A percentile compares a stretch with the other conserved stretches of the same genome.
Evolutionary conservation across 257 asterid genomes (phyloP).

Genomic region (Nicotiana tabacum): DNA sequence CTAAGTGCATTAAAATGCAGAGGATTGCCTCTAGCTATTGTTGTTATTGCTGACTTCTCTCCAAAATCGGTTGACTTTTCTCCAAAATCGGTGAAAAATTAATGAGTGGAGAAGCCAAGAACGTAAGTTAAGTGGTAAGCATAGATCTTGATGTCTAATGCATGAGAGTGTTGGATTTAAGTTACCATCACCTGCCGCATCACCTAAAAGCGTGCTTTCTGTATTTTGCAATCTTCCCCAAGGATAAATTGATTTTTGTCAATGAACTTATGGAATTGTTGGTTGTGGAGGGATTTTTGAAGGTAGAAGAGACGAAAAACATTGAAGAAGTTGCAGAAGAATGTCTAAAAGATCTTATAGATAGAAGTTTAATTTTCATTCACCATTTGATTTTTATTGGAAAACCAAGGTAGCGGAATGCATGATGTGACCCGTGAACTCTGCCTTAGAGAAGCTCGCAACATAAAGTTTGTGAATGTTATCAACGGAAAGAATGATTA

Average conservation of each 20-base stretch:
- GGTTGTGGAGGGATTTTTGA: background rate
- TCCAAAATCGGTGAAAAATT: background rate
- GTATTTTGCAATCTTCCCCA: background rate
- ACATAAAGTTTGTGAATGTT: background rate
- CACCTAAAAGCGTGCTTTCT: slow-evolving; percentile 4
- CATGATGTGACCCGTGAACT: slow-evolving; percentile 11
- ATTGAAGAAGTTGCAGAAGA: slow-evolving; percentile 5
- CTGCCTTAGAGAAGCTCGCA: background rate
- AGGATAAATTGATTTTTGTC: slow-evolving; percentile 3
- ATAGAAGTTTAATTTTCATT: background rate
- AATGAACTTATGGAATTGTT: background rate
- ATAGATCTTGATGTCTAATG: background rate
- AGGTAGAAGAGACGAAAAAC: background rate
- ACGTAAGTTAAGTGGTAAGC: background rate
- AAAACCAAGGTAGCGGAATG: background rate
- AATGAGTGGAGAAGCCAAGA: background rate
- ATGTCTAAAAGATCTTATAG: background rate
- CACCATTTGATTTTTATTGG: background rate
- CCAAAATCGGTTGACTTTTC: background rate
- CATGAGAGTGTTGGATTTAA: background rate
- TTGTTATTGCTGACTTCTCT: background rate
- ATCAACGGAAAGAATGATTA: background rate
- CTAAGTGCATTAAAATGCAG: background rate
- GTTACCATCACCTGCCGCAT: slow-evolving; percentile 16
- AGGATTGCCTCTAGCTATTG: background rate